These are phyloP conservation scores for Artemisia argyi DNA, from an alignment of 129 eudicot genomes.

Conservation along the genomic window DNA sequence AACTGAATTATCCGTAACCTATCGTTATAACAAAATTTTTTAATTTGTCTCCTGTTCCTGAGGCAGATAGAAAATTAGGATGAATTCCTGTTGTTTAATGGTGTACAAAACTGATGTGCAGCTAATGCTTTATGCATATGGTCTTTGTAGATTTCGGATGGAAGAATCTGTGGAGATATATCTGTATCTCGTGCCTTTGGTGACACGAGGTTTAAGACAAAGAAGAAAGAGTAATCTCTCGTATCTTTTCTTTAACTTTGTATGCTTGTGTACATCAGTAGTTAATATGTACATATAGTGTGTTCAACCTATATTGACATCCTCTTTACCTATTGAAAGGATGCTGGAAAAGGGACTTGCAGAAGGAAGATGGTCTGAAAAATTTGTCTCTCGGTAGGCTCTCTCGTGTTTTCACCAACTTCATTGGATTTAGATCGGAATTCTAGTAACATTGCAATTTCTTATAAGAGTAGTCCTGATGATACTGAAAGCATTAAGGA, in stretches of 20 bases:
- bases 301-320: constrained; percentile 10
- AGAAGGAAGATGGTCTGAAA: constrained; percentile 90
- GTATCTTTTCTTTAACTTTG: constrained; percentile 12
- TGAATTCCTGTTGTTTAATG: not conserved
- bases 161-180: constrained; percentile 97
- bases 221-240: constrained; percentile 73
- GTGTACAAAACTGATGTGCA: not conserved
- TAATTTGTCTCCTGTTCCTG: not conserved
- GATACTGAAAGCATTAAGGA: not conserved
- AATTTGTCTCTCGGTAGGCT: constrained; percentile 83
- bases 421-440: not conserved
- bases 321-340: constrained; percentile 42
- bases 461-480: not conserved
- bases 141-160: constrained; percentile 66
- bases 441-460: not conserved
- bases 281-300: constrained; percentile 7
- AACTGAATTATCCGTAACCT: not conserved
- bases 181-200: constrained; percentile 99
- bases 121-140: constrained; percentile 16
- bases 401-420: constrained; percentile 9
- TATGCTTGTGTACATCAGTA: not conserved
- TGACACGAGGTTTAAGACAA: constrained; percentile 90
- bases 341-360: constrained; percentile 85
- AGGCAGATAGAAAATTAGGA: constrained; percentile 4
- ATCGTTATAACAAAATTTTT: not conserved